These are phyloP conservation scores for Aureobasidium sp. DNA, from an alignment of 2,329 filamentous ascomycete species.

Conservation along the genomic window DNA sequence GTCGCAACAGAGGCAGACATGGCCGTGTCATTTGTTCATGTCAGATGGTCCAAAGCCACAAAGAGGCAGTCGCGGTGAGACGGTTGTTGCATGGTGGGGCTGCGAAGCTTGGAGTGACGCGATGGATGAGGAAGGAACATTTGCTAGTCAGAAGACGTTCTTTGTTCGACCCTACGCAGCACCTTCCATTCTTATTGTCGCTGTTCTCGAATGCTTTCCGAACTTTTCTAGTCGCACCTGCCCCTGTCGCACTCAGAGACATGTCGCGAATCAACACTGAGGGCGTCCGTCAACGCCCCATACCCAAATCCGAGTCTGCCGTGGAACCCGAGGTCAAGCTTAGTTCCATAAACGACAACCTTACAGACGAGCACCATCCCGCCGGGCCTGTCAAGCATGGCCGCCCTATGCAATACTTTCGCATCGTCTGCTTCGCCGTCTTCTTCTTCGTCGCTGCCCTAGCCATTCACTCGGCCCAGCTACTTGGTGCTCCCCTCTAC, in stretches of 20 bases:
- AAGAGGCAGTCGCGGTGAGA: neutral
- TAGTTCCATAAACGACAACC: neutral
- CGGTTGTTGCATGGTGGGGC: neutral
- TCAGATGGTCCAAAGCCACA: constrained; percentile 3
- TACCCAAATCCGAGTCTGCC: neutral
- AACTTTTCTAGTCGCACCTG: neutral
- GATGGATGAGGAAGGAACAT: neutral
- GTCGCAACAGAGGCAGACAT: constrained; percentile 23
- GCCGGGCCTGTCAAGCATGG: constrained; percentile 37
- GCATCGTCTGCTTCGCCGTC: constrained; percentile 37
- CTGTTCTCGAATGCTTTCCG: neutral
- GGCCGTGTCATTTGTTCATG: constrained; percentile 28
- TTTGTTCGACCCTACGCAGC: neutral
- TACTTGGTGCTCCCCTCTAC: constrained; percentile 68
- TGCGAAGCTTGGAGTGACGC: neutral
- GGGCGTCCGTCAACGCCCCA: neutral
- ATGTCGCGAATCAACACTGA: constrained; percentile 14
- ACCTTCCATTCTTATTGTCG: neutral
- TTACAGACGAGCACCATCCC: constrained; percentile 22
- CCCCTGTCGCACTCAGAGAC: neutral
- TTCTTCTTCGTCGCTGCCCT: constrained; percentile 41
- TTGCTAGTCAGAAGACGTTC: neutral
- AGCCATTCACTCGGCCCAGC: constrained; percentile 56
- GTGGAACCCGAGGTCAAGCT: constrained; percentile 13
- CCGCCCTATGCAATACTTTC: constrained; percentile 34